Base-by-base conservation (phyloP, 2,329 filamentous ascomycete species). In the Exophiala bonariae region DNA sequence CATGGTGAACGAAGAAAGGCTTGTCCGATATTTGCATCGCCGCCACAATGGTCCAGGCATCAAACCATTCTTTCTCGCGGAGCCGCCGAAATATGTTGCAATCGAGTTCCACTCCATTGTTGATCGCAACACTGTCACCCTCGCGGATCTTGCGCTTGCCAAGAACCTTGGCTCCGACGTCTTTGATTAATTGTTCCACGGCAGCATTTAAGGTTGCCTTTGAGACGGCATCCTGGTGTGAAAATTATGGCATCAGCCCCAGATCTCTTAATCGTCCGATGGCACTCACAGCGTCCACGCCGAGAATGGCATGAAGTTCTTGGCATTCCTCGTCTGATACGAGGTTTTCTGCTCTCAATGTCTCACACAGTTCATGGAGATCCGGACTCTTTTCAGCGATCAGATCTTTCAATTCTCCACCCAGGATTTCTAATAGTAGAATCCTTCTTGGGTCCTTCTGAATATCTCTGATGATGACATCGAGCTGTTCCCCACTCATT, bases 21-120 rank as follows among this genome's bases (percentile, higher is more conserved):
- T 54, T 56, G 50, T 62, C 49, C 16, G 50, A 54, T 46, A 61
- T 56, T 17, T 61, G 31, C 37, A 61, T 52, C 49, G 49, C 48
- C 20, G 48, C 50, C n/a, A 43, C 20, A 44, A 61, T 60, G 33
- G 52, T 51, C 54, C 41, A 59, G 34, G 18, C 49, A 48, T 60
- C 49, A 13, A 61, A 44, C 49, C 41, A 60, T 53, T 55, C 34
- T 22, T 43, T 50, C 20, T 32, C 49, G 13, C 49, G 37, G 37
- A 62, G 51, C 35, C 47, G 50, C 11, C 56, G 33, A 37, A 61
- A 56, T 30, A 57, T 47, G 28, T 50, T 31, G 47, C 30, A 56
- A 40, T 37, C 39, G 43, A 59, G 23, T 44, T 56, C 50, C 20
- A 55, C 44, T n/a, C n/a, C n/a, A 10, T 34, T 22, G 17, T 42